Evolutionary conservation across 2,329 filamentous ascomycete genomes (phyloP), one percentile per base, ranked within the genome.

Genomic region (Trichophyton simii): DNA sequence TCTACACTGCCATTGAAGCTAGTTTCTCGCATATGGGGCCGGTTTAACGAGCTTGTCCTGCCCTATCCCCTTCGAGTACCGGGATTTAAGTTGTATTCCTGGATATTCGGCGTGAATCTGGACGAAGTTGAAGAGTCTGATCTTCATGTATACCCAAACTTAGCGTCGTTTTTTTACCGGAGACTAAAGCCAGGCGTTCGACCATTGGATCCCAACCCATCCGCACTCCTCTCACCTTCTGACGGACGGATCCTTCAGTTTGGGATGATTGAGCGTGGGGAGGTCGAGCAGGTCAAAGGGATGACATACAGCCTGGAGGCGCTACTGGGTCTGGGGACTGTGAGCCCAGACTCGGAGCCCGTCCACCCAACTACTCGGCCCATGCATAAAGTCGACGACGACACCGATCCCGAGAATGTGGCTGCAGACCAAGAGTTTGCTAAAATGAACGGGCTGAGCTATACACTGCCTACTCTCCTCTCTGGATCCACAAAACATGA

Each of bases 241-340:
- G 94, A 99, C 72, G 94, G 94, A 55, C 87, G 88, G 65, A 82
- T 99, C 54, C 82, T 99, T 28, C 92, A 97, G 69, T 96, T 91
- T 68, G 94, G 94, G 9, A 86, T 85, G 67, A 96, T 99, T 62
- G 87, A 95, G 69, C 85, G 91, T 68, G 91, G 92, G 57, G 90
- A 96, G 70, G 95, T 99, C 50, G 94, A 99, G 73, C 94, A 99
- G 76, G 92, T 99, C 65, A 99, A 99, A 76, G 94, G 94, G 63
- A 94, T 99, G 81, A 99, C 94, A 0, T 99, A 99, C 76, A 95
- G 87, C 66, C 83, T 99, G 60, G 94, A 99, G 72, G 91, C 94
- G 6, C 82, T 99, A 1, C 82, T 99, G 1, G 94, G 94, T 59
- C 85, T 66, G 66, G 73, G 72, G 66, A 83, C 75, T 74, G 86